Conservation (phyloP, 2,329 filamentous ascomycete species). For the Tolypocladium endophyticum region DNA sequence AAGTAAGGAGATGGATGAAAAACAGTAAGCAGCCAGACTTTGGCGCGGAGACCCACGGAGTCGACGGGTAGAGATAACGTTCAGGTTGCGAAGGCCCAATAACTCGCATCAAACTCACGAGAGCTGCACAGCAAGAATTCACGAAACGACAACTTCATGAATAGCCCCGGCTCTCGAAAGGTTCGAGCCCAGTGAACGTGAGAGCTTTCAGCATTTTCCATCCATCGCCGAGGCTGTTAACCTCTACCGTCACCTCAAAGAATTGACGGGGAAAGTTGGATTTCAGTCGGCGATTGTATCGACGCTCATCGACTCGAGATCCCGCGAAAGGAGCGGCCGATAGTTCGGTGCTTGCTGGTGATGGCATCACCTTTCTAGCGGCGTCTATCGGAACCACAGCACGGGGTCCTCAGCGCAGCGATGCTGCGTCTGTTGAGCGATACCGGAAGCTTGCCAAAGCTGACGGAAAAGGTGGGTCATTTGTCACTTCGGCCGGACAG, state of each 20-base stretch:
- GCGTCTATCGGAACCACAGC: no score
- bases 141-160: slow-evolving; percentile 14
- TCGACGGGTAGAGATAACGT: neutral
- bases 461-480: slow-evolving; percentile 5
- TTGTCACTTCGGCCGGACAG: slow-evolving; percentile 2
- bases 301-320: neutral
- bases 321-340: neutral
- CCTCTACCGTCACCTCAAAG: slow-evolving; percentile 4
- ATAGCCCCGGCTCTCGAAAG: slow-evolving; percentile 6
- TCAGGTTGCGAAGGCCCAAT: slow-evolving; percentile 13
- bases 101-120: slow-evolving; percentile 20
- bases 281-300: neutral
- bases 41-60: neutral
- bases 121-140: slow-evolving; percentile 20
- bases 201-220: slow-evolving; percentile 5
- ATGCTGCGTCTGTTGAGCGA: slow-evolving; percentile 6
- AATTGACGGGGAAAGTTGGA: neutral
- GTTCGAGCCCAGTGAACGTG: neutral
- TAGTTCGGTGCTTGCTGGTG: slow-evolving; percentile 2
- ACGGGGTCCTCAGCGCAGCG: no score
- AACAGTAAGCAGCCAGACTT: no score
- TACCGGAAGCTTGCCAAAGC: slow-evolving; percentile 1
- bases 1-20: no score
- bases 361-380: slow-evolving; percentile 3
- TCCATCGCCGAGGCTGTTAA: slow-evolving; percentile 4